phyloP scores from a whole-genome alignment of 805 yeast genomes.

The Teunomyces funiuensis region DNA sequence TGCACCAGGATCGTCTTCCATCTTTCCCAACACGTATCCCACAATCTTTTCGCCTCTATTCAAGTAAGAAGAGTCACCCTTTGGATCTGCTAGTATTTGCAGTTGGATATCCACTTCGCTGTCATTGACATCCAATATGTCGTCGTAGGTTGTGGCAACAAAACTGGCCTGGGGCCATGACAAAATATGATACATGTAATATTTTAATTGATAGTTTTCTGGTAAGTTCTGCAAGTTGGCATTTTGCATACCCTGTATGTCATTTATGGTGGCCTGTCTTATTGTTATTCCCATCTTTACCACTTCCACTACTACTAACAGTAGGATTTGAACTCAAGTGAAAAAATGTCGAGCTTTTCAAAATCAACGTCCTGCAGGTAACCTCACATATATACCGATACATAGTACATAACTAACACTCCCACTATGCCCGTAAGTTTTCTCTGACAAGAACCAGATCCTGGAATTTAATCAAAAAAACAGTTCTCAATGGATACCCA shows the following conservation, averaged over 20 bases:
- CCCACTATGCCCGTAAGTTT: constrained; percentile 33
- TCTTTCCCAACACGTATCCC: constrained; percentile 94
- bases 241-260: constrained; percentile 93
- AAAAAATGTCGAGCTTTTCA: constrained; percentile 1
- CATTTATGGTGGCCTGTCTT: constrained; percentile 82
- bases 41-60: constrained; percentile 75
- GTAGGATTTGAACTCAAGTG: too few species aligned
- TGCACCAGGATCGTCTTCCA: constrained; percentile 90
- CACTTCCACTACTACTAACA: not conserved
- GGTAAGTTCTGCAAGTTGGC: constrained; percentile 90
- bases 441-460: constrained; percentile 57
- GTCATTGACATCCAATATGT: constrained; percentile 27
- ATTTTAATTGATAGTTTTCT: constrained; percentile 89
- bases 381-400: not conserved
- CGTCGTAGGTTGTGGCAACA: constrained; percentile 82
- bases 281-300: constrained; percentile 74
- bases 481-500: constrained; percentile 63
- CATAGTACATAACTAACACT: too few species aligned
- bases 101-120: constrained; percentile 18
- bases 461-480: constrained; percentile 72
- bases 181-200: constrained; percentile 88
- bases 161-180: constrained; percentile 98
- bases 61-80: constrained; percentile 66
- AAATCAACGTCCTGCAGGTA: not conserved
- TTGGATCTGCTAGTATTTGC: constrained; percentile 33